Evolutionary conservation across 129 eudicot species (phyloP), one percentile per base, ranked within the genome.

Genomic region (Kitagawia praeruptora): DNA sequence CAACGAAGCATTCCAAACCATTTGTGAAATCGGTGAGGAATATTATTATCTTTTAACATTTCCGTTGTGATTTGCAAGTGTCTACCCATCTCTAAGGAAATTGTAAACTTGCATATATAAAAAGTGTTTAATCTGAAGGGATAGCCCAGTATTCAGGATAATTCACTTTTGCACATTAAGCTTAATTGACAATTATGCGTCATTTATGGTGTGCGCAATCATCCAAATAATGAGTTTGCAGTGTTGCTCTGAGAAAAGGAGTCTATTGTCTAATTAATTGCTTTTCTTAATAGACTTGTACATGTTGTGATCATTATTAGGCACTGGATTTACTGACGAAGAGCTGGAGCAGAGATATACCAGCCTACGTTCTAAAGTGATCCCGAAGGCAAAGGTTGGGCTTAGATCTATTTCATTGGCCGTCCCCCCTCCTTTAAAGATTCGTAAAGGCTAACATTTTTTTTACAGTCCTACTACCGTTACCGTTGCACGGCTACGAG

Each of bases 261-360:
- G 74, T 70, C 39, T 14, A 13, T 70, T 70, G 27, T 31, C 19
- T 39, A 39, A 46, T 70, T 70, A 18, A 70, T 39, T 38, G 47
- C 44, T 38, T 38, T 18, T 31, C 34, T 31, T 31, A 2, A 4
- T 70, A 8, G 25, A 56, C 46, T 37, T 64, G 69, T 66, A 73
- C 42, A 34, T 74, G 78, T 8, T 70, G 56, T 64, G 6, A 78
- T 18, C 21, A 84, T 72, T 19, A n/a, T 63, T 78, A 92, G 98
- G 97, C 54, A 91, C 98, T 46, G 98, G 98, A 75, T 94, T 94
- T 92, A 83, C 97, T 39, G 98, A 94, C 77, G 85, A 79, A 74
- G 69, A 84, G 88, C 97, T 92, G 58, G 96, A 94, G 82, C 91
- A 91, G 76, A 86, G 97, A 74, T 94, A 96, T 58, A n/a, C 87